Percentiles rank a stretch among this genome's conserved stretches.
Conservation (phyloP, 331 rosid genomes). For the Malus hybrid region DNA sequence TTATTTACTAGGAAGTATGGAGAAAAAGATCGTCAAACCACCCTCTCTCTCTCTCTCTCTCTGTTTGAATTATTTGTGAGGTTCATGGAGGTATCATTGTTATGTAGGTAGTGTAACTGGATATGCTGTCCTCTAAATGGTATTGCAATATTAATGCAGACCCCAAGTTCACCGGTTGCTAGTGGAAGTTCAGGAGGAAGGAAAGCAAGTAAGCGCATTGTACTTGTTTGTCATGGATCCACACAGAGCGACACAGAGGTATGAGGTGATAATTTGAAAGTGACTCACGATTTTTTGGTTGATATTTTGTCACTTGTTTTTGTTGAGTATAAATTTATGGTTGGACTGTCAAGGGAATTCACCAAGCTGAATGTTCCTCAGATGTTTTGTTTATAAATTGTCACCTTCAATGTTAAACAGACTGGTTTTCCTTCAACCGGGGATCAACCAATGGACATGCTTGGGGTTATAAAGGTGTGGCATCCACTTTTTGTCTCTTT, state of each 20-base stretch:
- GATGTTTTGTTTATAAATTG: constrained; percentile 21
- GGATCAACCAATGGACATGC: constrained; percentile 72
- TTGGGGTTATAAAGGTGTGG: constrained; percentile 79
- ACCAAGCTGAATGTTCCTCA: background rate
- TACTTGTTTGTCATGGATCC: constrained; percentile 79
- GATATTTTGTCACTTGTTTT: background rate
- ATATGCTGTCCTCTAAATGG: constrained; percentile 19
- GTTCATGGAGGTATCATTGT: constrained; percentile 7
- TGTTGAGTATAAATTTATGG: background rate
- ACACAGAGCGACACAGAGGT: constrained; percentile 59
- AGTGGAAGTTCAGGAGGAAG: constrained; percentile 78
- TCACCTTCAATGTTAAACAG: constrained; percentile 37
- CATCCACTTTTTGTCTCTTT: background rate
- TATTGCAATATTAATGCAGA: constrained; percentile 56
- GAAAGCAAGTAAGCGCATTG: constrained; percentile 45
- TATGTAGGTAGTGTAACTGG: constrained; percentile 15
- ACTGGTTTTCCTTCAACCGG: constrained; percentile 35
- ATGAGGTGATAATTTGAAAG: constrained; percentile 2
- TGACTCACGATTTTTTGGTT: background rate
- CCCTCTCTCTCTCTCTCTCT: background rate
- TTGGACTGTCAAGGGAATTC: constrained; percentile 3
- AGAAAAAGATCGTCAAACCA: background rate
- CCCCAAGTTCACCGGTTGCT: constrained; percentile 91
- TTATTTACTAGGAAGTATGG: background rate
- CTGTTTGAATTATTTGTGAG: background rate